These are phyloP conservation scores for Parachaetomium inaequale DNA, from an alignment of 495 filamentous ascomycete genomes.

Conservation along the genomic window DNA sequence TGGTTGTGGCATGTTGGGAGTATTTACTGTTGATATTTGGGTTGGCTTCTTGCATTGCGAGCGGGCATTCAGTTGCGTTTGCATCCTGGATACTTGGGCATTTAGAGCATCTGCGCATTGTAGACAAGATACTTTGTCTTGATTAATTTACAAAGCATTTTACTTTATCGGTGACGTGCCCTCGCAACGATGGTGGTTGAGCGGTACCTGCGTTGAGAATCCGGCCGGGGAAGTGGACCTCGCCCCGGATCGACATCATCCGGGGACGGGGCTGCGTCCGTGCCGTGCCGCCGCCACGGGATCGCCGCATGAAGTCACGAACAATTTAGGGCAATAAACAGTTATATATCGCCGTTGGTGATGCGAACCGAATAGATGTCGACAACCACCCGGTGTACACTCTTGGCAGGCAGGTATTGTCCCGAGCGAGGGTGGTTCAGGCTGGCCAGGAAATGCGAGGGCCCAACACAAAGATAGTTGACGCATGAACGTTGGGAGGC, in stretches of 20 bases:
- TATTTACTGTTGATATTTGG: neutral
- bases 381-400: too few relatives aligned
- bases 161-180: neutral
- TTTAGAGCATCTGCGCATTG: neutral
- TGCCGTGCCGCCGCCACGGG: neutral
- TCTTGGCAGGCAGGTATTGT: too few relatives aligned
- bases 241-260: neutral
- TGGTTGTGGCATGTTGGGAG: neutral
- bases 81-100: neutral
- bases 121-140: neutral
- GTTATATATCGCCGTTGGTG: neutral
- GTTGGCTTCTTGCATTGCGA: constrained; percentile 18
- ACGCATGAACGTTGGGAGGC: too few relatives aligned
- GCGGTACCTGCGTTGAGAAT: too few relatives aligned
- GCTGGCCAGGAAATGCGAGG: too few relatives aligned
- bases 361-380: neutral
- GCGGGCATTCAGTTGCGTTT: constrained; percentile 12
- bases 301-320: neutral
- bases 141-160: neutral
- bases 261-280: neutral
- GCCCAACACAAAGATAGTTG: too few relatives aligned
- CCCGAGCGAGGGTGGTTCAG: too few relatives aligned
- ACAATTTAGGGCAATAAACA: neutral
- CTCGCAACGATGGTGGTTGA: too few relatives aligned
- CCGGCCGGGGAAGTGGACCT: neutral